Evolutionary conservation across 1,284 basidiomycete genomes (phyloP), one percentile per base, ranked within the genome.

Genomic region (Ceratobasidium sp.): DNA sequence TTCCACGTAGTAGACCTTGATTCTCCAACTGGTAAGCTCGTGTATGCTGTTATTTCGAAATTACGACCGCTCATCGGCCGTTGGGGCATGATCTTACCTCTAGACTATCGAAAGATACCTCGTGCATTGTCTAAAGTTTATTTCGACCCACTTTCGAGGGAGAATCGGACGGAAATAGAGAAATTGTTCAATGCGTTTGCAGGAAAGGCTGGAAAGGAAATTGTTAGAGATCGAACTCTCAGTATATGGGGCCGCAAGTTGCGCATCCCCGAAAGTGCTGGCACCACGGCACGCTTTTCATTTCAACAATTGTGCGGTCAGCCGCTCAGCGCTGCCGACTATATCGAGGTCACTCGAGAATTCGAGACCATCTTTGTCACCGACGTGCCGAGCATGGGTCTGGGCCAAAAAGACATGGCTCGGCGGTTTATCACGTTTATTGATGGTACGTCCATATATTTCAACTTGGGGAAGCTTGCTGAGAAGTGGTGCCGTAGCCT

Each of bases 401-500:
- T 98, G 76, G 86, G 89, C 72, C 88, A 91, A 80, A 95, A 97
- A 81, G 97, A 99, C 80, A 86, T 91, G 83, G 96, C 96, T 6
- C 85, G 97, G 73, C 85, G 97, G 73, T 98, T 99, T 80, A 99
- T 99, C 80, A 97, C 96, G 0, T 98, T 98, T 78, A 92, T 99
- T 78, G 97, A 99, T 83, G 93, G 92, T 86, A 76, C 77, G 85
- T 83, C 23, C 41, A 23, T 26, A 28, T 28, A 34, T 61, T 23
- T 55, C 10, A 59, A 30, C 36, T 28, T 53, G 23, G 30, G 6
- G 16, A 18, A 43, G 36, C 73, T 55, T 43, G 18, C 59, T 61
- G 60, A 71, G 55, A 71, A n/a, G n/a, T 41, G 53, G 53, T 34
- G 23, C 73, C 58, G 43, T 34, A 92, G 91, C 94, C 18, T 96